Percentiles rank a stretch among this genome's conserved stretches.
phyloP scores from a whole-genome alignment of 2,329 filamentous ascomycete genomes.

The Fusarium sp. region DNA sequence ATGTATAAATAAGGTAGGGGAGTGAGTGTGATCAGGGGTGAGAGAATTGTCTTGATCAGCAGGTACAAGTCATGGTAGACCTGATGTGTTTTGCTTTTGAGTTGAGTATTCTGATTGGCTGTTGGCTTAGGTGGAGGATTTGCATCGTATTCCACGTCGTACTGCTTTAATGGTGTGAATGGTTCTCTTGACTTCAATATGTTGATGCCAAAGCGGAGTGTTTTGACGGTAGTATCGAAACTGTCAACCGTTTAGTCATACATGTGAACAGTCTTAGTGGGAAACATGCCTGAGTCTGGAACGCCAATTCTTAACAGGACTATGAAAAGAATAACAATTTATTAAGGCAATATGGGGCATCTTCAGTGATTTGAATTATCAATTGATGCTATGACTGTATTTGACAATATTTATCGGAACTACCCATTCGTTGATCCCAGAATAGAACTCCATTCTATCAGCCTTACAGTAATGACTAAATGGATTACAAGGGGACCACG shows the following conservation, averaged over 20 bases:
- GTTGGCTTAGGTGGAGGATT: neutral
- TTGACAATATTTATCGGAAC: neutral
- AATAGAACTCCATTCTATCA: slow-evolving; percentile 16
- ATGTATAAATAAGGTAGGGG: neutral
- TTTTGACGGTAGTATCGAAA: neutral
- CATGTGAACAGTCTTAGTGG: neutral
- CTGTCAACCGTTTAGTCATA: neutral
- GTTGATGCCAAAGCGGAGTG: neutral
- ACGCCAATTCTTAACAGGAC: neutral
- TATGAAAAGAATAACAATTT: neutral
- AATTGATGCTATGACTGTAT: neutral
- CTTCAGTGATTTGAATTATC: neutral
- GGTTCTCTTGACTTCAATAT: neutral
- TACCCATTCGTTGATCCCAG: slow-evolving; percentile 10
- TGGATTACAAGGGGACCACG: neutral
- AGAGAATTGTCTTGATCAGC: slow-evolving; percentile 10
- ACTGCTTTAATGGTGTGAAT: neutral
- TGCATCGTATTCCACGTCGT: neutral
- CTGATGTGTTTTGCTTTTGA: neutral
- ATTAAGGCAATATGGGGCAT: neutral
- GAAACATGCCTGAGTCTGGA: neutral
- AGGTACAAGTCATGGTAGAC: slow-evolving; percentile 13
- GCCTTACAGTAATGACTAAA: neutral
- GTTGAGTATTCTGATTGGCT: slow-evolving; percentile 10
- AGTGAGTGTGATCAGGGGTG: neutral